Percentiles rank a stretch among this genome's conserved stretches.
Conservation (phyloP, 1,139 yeast species). For the Suhomyces bokatorum region DNA sequence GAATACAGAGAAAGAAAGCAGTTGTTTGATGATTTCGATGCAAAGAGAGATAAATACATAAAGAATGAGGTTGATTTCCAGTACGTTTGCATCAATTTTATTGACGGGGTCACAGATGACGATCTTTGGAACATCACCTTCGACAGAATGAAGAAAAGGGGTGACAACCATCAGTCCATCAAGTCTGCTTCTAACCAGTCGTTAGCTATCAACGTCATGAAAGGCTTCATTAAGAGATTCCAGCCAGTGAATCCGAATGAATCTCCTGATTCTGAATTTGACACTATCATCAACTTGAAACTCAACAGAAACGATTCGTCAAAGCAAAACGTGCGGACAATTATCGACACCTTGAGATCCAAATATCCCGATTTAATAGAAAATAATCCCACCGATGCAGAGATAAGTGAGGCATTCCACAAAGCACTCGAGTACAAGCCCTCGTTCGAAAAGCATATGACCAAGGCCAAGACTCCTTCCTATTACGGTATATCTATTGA, state of each 20-base stretch:
- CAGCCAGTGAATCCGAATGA: slow-evolving; percentile 51
- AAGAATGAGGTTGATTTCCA: slow-evolving; percentile 36
- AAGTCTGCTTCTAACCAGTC: slow-evolving; percentile 47
- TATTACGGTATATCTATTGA: slow-evolving; percentile 34
- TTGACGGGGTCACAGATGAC: slow-evolving; percentile 32
- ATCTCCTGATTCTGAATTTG: slow-evolving; percentile 70
- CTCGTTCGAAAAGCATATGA: slow-evolving; percentile 40
- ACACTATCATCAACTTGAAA: slow-evolving; percentile 51
- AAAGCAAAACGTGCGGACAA: slow-evolving; percentile 46
- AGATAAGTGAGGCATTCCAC: slow-evolving; percentile 44
- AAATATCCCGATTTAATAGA: slow-evolving; percentile 49
- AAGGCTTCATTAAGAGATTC: slow-evolving; percentile 69
- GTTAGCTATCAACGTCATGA: slow-evolving; percentile 61
- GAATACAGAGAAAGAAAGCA: slow-evolving; percentile 67
- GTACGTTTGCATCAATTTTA: slow-evolving; percentile 70
- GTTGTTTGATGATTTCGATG: slow-evolving; percentile 55
- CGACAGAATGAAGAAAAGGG: slow-evolving; percentile 64
- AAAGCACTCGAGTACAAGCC: slow-evolving; percentile 57
- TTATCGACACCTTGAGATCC: slow-evolving; percentile 40
- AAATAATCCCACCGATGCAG: slow-evolving; percentile 41
- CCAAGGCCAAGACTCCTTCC: slow-evolving; percentile 13
- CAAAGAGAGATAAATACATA: slow-evolving; percentile 37
- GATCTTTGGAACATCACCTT: slow-evolving; percentile 54
- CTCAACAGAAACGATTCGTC: slow-evolving; percentile 45
- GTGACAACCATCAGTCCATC: slow-evolving; percentile 89